Evolutionary conservation across 495 filamentous ascomycete species (phyloP).

Genomic region (Bacidia gigantensis): DNA sequence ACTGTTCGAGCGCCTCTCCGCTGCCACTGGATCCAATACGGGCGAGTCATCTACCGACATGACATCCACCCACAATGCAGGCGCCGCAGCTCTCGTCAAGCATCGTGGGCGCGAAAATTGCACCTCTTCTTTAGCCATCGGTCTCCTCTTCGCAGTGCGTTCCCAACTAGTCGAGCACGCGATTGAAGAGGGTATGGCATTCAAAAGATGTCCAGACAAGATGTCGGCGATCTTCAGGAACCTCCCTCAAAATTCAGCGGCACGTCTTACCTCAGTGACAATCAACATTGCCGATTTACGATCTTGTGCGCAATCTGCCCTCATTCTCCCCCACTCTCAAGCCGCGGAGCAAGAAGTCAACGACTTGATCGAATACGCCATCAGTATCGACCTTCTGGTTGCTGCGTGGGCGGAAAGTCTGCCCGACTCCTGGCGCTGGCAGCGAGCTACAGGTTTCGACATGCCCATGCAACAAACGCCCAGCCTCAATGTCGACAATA

Average conservation of each 20-base stretch:
- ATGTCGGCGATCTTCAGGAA: constrained; percentile 4
- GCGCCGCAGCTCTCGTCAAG: constrained; percentile 14
- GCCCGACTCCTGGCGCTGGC: constrained; percentile 16
- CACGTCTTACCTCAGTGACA: constrained; percentile 13
- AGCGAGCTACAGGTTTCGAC: constrained; percentile 23
- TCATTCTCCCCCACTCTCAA: constrained; percentile 3
- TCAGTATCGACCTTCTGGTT: constrained; percentile 14
- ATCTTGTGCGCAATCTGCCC: constrained; percentile 12
- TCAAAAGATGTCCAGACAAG: constrained; percentile 13
- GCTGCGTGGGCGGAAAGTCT: constrained; percentile 11
- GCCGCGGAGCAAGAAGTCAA: constrained; percentile 12
- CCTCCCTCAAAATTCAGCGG: constrained; percentile 11
- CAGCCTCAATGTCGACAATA: constrained; percentile 17
- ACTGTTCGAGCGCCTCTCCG: constrained; percentile 38
- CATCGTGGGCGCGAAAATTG: constrained; percentile 13
- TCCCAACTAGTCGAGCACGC: constrained; percentile 14
- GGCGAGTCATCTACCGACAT: constrained; percentile 1
- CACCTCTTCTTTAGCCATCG: constrained; percentile 6
- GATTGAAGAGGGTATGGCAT: constrained; percentile 12
- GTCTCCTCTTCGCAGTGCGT: constrained; percentile 15
- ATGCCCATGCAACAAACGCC: background rate
- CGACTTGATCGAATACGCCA: constrained; percentile 14
- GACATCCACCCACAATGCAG: constrained; percentile 13
- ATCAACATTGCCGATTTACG: constrained; percentile 15
- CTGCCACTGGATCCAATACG: constrained; percentile 1